These are phyloP conservation scores for Chaetothyriales sp. DNA, from an alignment of 2,329 filamentous ascomycete genomes.

Conservation along the genomic window DNA sequence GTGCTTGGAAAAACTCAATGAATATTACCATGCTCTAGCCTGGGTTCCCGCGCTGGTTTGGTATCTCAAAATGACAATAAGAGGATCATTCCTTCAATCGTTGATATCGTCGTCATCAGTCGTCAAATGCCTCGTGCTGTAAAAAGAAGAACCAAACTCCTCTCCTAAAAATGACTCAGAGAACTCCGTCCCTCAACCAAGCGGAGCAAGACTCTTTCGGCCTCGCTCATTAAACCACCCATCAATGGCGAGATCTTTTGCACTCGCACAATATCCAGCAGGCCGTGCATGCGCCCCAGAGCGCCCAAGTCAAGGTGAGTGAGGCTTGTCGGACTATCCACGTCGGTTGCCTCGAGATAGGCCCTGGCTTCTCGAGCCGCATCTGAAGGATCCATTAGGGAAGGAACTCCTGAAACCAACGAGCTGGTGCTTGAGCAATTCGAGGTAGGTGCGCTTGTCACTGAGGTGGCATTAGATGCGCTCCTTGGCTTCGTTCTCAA, in stretches of 20 bases:
- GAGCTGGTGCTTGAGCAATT: slow-evolving; percentile 8
- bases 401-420: slow-evolving; percentile 8
- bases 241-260: slow-evolving; percentile 18
- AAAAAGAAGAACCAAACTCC: not conserved
- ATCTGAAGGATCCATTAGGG: slow-evolving; percentile 9
- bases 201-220: slow-evolving; percentile 21
- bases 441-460: slow-evolving; percentile 8
- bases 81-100: not conserved
- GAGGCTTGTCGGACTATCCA: slow-evolving; percentile 9
- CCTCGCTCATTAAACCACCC: slow-evolving; percentile 26
- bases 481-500: slow-evolving; percentile 4
- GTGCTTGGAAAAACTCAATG: not conserved
- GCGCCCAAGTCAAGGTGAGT: slow-evolving; percentile 9
- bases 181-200: slow-evolving; percentile 20
- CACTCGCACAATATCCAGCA: slow-evolving; percentile 22
- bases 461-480: slow-evolving; percentile 7
- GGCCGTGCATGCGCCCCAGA: slow-evolving; percentile 17
- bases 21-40: not conserved
- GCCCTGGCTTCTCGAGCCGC: slow-evolving; percentile 10
- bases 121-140: not conserved
- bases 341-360: slow-evolving; percentile 11
- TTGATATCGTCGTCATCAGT: not conserved
- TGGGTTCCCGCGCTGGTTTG: not conserved
- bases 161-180: slow-evolving; percentile 20
- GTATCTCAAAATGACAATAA: not conserved